Percentiles rank a stretch among this genome's conserved stretches.
Evolutionary conservation across 2,329 filamentous ascomycete genomes (phyloP).

Genomic region (Coniochaeta sp.): DNA sequence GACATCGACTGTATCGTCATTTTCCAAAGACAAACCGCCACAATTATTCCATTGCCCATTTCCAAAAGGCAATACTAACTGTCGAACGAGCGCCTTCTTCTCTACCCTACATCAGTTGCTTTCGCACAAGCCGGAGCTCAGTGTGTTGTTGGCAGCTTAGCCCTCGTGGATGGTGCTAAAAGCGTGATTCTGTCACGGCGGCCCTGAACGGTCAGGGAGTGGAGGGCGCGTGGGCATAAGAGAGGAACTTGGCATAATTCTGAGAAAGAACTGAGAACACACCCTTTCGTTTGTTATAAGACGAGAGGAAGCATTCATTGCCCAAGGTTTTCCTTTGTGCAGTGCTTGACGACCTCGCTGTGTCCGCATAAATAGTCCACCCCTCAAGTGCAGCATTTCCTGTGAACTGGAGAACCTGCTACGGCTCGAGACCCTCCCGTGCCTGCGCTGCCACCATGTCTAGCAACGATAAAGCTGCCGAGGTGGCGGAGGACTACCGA

Average conservation of each 20-base stretch:
- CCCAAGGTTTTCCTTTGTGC: neutral
- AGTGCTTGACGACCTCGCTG: neutral
- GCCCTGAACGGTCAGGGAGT: neutral
- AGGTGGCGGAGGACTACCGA: slow-evolving; percentile 92
- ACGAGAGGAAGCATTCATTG: neutral
- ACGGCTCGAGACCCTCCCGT: neutral
- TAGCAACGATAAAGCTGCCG: slow-evolving; percentile 48
- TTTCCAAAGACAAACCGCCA: neutral
- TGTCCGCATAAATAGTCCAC: neutral
- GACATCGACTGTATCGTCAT: neutral
- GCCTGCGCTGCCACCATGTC: neutral
- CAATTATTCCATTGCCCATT: neutral
- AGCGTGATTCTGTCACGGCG: neutral
- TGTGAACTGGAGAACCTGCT: neutral
- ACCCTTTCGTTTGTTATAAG: neutral
- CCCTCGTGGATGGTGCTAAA: neutral
- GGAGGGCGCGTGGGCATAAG: neutral
- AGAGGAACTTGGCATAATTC: neutral
- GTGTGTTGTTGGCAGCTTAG: neutral
- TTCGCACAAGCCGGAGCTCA: neutral
- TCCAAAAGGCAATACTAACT: neutral
- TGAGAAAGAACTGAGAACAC: neutral
- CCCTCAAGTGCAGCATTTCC: neutral
- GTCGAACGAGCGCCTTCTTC: neutral
- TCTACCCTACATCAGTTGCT: neutral